Base-by-base conservation (phyloP, 345 rosid genomes). In the Boechera retrofracta region DNA sequence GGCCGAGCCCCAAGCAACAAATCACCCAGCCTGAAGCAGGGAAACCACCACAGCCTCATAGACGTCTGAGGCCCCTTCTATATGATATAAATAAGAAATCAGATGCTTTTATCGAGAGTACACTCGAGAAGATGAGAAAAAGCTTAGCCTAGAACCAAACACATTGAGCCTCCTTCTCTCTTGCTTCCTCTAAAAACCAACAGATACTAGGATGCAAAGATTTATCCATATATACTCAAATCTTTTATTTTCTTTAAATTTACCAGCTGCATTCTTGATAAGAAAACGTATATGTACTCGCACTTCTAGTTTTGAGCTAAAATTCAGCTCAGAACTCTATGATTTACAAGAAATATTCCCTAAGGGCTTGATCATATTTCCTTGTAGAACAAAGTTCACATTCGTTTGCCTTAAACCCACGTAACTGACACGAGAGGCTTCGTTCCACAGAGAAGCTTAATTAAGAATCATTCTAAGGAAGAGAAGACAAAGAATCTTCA, bases 81-180 rank as follows among this genome's bases (percentile, higher is more conserved):
- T 35, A 45, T 51, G 82, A 72, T 44, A 78, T 78, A 55, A 78
- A 79, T 36, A 68, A 79, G 74, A 67, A 79, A 66, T 66, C 78
- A 61, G 75, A 73, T 73, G 74, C 75, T 51, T 73, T 73, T 60
- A 79, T 79, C 13, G 59, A 73, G 42, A 72, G 44, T 21, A 72
- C 67, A 58, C 58, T 71, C 36, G 73, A 73, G 74, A 63, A 74
- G 63, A 79, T 79, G 82, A 57, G 75, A 55, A 62, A 57, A 74
- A 56, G 67, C 62, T 61, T 79, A 53, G 74, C 66, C 52, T 77
- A 77, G 64, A 65, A 59, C 77, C 66, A 69, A 70, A 45, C 58
- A 64, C 54, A 47, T 42, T 65, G 45, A 71, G 31, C 65, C 49
- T 53, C 24, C 32, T 61, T 33, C 59, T 7, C 53, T 7, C 53